Percentiles rank a stretch among this genome's conserved stretches.
Evolutionary conservation across 1,284 basidiomycete genomes (phyloP).

Genomic region (Gymnopus androsaceus): DNA sequence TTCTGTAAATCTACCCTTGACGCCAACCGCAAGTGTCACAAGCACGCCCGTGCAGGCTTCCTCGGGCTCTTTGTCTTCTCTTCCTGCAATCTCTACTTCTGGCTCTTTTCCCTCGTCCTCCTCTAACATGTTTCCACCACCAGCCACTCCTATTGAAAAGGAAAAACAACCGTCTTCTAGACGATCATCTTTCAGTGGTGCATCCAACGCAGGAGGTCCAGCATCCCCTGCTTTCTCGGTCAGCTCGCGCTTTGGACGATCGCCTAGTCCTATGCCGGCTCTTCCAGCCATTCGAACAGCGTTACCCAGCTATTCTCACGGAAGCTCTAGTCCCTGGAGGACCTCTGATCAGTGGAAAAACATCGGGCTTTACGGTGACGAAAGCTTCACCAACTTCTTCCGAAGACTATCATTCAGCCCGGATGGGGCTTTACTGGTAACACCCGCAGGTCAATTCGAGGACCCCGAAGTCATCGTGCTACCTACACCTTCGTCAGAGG

Average conservation of each 20-base stretch:
- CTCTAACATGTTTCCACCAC: conserved; percentile 72
- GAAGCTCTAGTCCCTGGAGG: conserved; percentile 12
- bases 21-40: conserved; percentile 39
- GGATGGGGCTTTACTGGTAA: conserved; percentile 90
- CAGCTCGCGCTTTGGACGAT: conserved; percentile 68
- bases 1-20: conserved; percentile 58
- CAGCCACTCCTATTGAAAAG: conserved; percentile 51
- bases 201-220: conserved; percentile 69
- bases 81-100: conserved; percentile 10
- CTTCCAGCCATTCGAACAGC: conserved; percentile 73
- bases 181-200: conserved; percentile 83
- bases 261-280: conserved; percentile 87
- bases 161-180: conserved; percentile 66
- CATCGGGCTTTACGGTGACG: conserved; percentile 89
- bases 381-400: conserved; percentile 96
- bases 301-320: conserved; percentile 14
- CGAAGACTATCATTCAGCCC: conserved; percentile 91
- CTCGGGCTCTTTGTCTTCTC: conserved; percentile 3
- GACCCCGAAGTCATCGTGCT: conserved; percentile 70
- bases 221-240: conserved; percentile 35
- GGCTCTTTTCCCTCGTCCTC: conserved; percentile 51
- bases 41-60: conserved; percentile 38
- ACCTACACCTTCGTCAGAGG: conserved; percentile 33
- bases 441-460: conserved; percentile 95
- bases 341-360: conserved; percentile 28